Evolutionary conservation across 2,329 filamentous ascomycete genomes (phyloP), one percentile per base, ranked within the genome.

Genomic region (Pseudogymnoascus sp.): DNA sequence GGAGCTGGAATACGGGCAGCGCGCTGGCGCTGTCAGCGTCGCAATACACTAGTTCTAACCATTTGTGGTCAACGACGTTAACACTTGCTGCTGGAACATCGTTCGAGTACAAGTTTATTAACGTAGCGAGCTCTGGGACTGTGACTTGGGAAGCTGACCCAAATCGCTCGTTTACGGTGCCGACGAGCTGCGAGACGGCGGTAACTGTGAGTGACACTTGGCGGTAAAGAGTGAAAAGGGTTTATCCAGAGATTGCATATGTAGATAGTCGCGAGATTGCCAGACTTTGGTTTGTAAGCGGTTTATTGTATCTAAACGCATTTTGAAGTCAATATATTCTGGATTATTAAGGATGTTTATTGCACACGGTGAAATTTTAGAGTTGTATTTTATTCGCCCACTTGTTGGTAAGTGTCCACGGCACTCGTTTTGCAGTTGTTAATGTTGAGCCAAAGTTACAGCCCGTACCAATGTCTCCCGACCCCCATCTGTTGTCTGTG

Each of bases 81-180:
- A 77, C 75, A 2, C 72, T 91, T 19, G 74, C 78, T 0, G 78
- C 83, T 0, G 87, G 86, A 2, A 76, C 78, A 61, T 74, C 72
- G 2, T 78, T 90, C 43, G 70, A 85, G 75, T 90, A 89, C 73
- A 90, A 90, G 77, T 91, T 84, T 70, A 81, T 90, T 69, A 81
- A 82, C 53, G 79, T 86, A 46, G 77, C 78, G 65, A 70, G 74
- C 0, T 80, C 82, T 67, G 82, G 84, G 0, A 76, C 75, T 1
- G 73, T 87, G 11, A 78, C 73, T 1, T 90, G 88, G 87, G 88
- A 91, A 75, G 77, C 76, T 61, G 87, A 68, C 61, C 67, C 67
- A 2, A 68, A 69, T 37, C 64, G 63, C 24, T 63, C 61, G 16
- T 68, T 64, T 33, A 69, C 68, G 4, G 66, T 68, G 11, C 67